These are phyloP conservation scores for Withania somnifera DNA, from an alignment of 305 asterid genomes.

Conservation along the genomic window DNA sequence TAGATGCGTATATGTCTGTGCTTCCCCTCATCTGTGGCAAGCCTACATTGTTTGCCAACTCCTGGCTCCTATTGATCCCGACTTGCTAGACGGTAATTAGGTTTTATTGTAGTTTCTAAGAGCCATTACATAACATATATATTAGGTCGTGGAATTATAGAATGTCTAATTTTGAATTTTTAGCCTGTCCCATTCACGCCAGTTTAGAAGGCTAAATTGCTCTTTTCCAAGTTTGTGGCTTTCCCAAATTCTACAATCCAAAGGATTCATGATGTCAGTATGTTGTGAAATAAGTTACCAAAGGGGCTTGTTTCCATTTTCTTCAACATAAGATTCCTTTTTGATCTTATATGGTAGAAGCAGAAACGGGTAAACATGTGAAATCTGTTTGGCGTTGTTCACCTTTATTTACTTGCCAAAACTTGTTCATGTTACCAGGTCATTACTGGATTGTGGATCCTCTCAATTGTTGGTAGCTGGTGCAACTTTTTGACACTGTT, in stretches of 20 bases:
- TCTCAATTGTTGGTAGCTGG: conserved; percentile 80
- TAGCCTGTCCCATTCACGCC: background rate
- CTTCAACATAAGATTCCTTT: background rate
- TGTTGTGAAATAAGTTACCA: background rate
- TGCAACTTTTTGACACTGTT: conserved; percentile 77
- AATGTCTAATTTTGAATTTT: background rate
- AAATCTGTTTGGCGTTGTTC: background rate
- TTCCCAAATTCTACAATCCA: background rate
- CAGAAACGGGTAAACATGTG: background rate
- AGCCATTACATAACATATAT: background rate
- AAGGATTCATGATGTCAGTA: background rate
- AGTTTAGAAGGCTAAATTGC: background rate
- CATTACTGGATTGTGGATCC: conserved; percentile 57
- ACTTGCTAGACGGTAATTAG: background rate
- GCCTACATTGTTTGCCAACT: background rate
- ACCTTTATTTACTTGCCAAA: background rate
- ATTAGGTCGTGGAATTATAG: background rate
- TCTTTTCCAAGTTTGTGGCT: background rate
- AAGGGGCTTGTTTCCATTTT: background rate
- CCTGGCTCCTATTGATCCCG: background rate
- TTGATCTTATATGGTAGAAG: background rate
- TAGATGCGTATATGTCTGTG: background rate
- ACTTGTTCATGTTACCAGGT: conserved; percentile 30
- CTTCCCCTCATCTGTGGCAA: background rate
- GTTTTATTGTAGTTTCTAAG: background rate